phyloP scores from a whole-genome alignment of 2,329 filamentous ascomycete genomes.

The Ceratocystis lukuohia region DNA sequence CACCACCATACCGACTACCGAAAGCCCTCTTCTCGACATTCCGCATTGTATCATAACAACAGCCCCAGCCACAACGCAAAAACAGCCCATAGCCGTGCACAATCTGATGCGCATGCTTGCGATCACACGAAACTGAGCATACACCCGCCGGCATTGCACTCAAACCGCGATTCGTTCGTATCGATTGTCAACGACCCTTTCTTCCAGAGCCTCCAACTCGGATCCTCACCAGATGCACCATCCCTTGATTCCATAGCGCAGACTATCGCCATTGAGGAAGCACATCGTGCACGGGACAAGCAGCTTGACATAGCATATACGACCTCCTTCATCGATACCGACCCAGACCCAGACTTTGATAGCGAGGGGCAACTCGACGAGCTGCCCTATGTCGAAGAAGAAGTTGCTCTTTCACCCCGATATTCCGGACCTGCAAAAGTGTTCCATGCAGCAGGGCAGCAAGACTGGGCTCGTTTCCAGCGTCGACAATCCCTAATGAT shows the following conservation, averaged over 20 bases:
- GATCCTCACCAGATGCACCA: constrained; percentile 5
- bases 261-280: constrained; percentile 10
- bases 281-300: constrained; percentile 14
- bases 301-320: constrained; percentile 16
- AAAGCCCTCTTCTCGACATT: neutral
- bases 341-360: constrained; percentile 23
- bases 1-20: neutral
- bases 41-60: neutral
- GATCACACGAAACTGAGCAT: neutral
- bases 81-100: neutral
- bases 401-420: constrained; percentile 15
- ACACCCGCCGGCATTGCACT: neutral
- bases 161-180: constrained; percentile 34
- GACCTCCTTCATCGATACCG: constrained; percentile 21
- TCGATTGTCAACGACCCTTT: constrained; percentile 45
- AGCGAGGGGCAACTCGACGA: constrained; percentile 19
- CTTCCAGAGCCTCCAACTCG: constrained; percentile 30
- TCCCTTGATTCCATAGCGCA: constrained; percentile 26
- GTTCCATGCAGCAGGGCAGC: neutral
- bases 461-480: constrained; percentile 3
- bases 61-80: neutral
- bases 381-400: constrained; percentile 15
- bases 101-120: neutral
- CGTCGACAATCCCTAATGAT: constrained; percentile 4
- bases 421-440: constrained; percentile 11